A percentile compares a stretch with the other conserved stretches of the same genome.
phyloP scores from a whole-genome alignment of 495 filamentous ascomycete species.

The Penicillium fimorum region DNA sequence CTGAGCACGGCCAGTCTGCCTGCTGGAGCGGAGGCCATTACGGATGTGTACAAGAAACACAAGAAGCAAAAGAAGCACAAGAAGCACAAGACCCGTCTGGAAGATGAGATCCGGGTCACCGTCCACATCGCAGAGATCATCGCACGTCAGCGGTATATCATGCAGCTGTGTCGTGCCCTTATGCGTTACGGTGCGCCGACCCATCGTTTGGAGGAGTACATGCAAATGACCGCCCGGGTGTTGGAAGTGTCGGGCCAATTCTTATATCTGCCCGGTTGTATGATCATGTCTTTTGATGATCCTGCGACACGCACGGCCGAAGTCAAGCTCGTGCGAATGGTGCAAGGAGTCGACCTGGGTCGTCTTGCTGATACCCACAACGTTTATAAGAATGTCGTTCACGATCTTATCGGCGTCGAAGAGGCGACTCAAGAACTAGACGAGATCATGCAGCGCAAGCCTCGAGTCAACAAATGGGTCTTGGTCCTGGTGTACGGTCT shows the following conservation, averaged over 20 bases:
- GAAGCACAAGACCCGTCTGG: conserved; percentile 50
- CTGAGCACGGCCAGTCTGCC: conserved; percentile 38
- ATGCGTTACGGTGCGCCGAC: conserved; percentile 84
- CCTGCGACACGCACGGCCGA: conserved; percentile 85
- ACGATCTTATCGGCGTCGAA: conserved; percentile 81
- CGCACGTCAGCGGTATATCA: conserved; percentile 78
- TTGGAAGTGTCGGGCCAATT: conserved; percentile 90
- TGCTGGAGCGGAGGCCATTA: conserved; percentile 27
- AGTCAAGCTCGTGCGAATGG: conserved; percentile 78
- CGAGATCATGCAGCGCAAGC: conserved; percentile 60
- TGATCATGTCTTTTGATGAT: conserved; percentile 96
- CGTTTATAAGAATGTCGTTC: conserved; percentile 90
- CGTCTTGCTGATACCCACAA: conserved; percentile 82
- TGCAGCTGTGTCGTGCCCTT: conserved; percentile 81
- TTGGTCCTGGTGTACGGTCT: conserved; percentile 77
- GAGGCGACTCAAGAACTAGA: conserved; percentile 74
- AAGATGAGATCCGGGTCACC: conserved; percentile 71
- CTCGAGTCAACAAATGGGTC: conserved; percentile 69
- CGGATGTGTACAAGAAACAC: conserved; percentile 26
- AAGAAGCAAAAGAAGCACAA: conserved; percentile 33
- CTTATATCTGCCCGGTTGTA: conserved; percentile 87
- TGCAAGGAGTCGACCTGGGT: conserved; percentile 80
- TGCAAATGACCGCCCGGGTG: conserved; percentile 86
- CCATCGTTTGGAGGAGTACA: conserved; percentile 80
- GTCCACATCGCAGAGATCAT: conserved; percentile 87